Conservation (phyloP, 1,139 yeast genomes). For the Candida anutae region DNA sequence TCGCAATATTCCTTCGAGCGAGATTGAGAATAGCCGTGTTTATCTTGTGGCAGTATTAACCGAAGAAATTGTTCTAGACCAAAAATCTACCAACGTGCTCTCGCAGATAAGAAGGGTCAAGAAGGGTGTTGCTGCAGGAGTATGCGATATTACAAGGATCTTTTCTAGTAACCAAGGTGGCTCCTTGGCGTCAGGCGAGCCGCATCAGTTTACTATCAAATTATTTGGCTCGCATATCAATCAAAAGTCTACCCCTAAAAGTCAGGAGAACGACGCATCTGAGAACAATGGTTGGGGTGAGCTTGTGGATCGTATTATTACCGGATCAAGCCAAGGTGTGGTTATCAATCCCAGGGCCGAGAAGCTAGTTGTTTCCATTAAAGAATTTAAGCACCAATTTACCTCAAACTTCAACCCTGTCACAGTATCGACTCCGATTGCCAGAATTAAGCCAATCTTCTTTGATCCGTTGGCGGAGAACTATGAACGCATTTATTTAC, state of each 20-base stretch:
- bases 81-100: slow-evolving; percentile 17
- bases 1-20: slow-evolving; percentile 68
- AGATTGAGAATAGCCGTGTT: slow-evolving; percentile 53
- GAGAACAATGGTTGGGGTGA: slow-evolving; percentile 86
- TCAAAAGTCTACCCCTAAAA: slow-evolving; percentile 18
- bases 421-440: slow-evolving; percentile 42
- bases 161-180: slow-evolving; percentile 59
- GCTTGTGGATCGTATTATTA: slow-evolving; percentile 66
- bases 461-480: slow-evolving; percentile 57
- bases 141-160: slow-evolving; percentile 74
- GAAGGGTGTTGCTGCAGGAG: slow-evolving; percentile 86
- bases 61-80: slow-evolving; percentile 43
- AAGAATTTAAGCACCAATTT: slow-evolving; percentile 62
- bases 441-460: slow-evolving; percentile 54
- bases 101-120: slow-evolving; percentile 42
- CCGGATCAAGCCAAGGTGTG: slow-evolving; percentile 71
- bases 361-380: slow-evolving; percentile 58
- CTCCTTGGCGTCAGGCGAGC: slow-evolving; percentile 49
- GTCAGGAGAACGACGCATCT: slow-evolving; percentile 12
- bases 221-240: slow-evolving; percentile 63
- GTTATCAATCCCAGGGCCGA: slow-evolving; percentile 82
- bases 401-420: slow-evolving; percentile 31
- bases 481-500: slow-evolving; percentile 54
- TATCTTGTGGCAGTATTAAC: slow-evolving; percentile 63
- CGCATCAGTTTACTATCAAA: slow-evolving; percentile 66